Base-by-base conservation (phyloP, 2,329 filamentous ascomycete species). In the Aureobasidium pullulans region DNA sequence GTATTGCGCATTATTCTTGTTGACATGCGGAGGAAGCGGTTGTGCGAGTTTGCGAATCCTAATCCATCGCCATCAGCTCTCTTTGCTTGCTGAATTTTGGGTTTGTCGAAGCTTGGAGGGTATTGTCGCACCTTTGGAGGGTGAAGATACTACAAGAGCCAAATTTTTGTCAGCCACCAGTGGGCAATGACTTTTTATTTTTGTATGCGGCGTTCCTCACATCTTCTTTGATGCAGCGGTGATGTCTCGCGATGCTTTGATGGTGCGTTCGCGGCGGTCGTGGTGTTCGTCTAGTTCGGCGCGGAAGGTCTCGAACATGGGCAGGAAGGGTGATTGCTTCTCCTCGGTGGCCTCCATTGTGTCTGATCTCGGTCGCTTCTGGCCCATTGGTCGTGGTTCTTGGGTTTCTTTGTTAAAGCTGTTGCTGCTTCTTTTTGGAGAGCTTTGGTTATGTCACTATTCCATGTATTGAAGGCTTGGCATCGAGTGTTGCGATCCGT, bases 151-250 rank as follows among this genome's bases (percentile, higher is more conserved):
- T 92, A 63, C 28, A 52, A 44, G 37, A 47, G 9, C 43, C 32
- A 6, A 23, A 23, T 19, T 46, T 29, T 60, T 11, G 59, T 72
- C 44, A 71, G 67, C 61, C 34, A 34, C 23, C 56, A 11, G 34
- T 31, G 23, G 23, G 56, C 46, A 40, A 36, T 48, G 49, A 39
- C 42, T 19, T 28, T 39, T 50, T 50, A 6, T 23, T 19, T 10
- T 23, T 8, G 34, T 32, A 31, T 52, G 37, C n/a, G 31, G 29
- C 19, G 32, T 16, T 34, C 65, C 80, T 76, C 74, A 96, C 91
- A 97, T 95, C 77, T 97, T 99, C 80, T 99, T 99, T 75, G 90
- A 96, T 57, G 91, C 79, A 0, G 90, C 91, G 6, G 94, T 99
- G 61, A 99, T 89, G 72, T 99, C 94, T 63, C 93, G 81, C 8